Evolutionary conservation across 306 rosid genomes (phyloP), one percentile per base, ranked within the genome.

Genomic region (Canavalia gladiata): DNA sequence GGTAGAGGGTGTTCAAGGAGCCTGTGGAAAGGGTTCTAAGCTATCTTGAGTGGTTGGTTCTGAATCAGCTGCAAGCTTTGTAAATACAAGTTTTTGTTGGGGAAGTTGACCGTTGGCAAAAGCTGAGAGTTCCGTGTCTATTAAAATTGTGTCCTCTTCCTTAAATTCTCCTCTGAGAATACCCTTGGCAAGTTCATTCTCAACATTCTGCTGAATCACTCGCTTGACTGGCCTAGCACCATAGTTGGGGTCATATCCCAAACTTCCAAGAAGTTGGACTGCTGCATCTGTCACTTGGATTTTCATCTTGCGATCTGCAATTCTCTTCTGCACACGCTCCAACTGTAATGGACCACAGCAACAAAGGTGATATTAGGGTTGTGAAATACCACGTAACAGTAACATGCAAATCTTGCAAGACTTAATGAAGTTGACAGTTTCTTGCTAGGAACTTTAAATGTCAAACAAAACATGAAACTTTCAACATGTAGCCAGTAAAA

Each of bases 151-250:
- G 79, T 89, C 94, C 68, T 95, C 99, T 11, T 95, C 99, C 88
- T 85, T 90, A 25, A 95, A 91, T 10, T 95, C 99, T 49, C 99
- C 98, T 86, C 93, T 95, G 55, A 95, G 72, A 57, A 95, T 95
- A 54, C 97, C 96, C 90, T 91, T 95, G 39, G 99, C 99, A 18
- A 95, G 92, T 85, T 91, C 98, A 41, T 95, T 95, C 84, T 95
- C 99, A 5, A 95, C 90, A 49, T 91, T 81, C 84, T 95, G 98
- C 75, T 95, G 99, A 66, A 95, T 95, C 85, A 95, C 99, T 72
- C 98, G 85, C 89, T 95, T 95, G 9, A 95, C 99, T 41, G 99
- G 98, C 86, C 99, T 90, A 46, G 97, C 99, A 51, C 98, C 99
- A 43, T 93, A 95, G 84, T 84, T 95, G 0, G 99, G 98, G 51